Evolutionary conservation across 2,329 filamentous ascomycete species (phyloP).

Genomic region (Pyricularia pennisetigena): DNA sequence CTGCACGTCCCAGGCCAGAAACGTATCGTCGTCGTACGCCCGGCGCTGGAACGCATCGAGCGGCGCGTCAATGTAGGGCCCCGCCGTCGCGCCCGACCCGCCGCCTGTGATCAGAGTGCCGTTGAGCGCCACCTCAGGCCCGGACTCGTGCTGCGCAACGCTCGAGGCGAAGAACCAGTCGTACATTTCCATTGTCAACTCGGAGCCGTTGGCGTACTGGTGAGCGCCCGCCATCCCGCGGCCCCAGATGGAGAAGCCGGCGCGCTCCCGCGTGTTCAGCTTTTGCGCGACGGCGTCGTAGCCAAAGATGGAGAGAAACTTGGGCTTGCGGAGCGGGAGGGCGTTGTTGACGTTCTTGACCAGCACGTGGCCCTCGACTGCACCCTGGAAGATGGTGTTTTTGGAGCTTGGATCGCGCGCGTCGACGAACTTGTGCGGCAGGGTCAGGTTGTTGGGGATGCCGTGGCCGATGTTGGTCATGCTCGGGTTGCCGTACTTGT

Average conservation of each 20-base stretch:
- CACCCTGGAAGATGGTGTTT: constrained; percentile 36
- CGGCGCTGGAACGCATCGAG: constrained; percentile 25
- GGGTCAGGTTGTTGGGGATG: constrained; percentile 49
- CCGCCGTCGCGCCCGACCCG: constrained; percentile 36
- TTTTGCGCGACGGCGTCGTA: constrained; percentile 32
- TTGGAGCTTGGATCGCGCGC: constrained; percentile 38
- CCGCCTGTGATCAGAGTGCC: constrained; percentile 42
- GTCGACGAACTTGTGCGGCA: constrained; percentile 34
- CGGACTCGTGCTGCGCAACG: background rate
- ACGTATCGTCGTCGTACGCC: constrained; percentile 43
- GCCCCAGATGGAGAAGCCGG: constrained; percentile 60
- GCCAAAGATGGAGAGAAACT: constrained; percentile 48
- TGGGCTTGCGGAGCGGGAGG: constrained; percentile 52
- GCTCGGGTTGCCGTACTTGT: constrained; percentile 32
- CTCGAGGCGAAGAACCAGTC: constrained; percentile 3
- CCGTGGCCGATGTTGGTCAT: constrained; percentile 38
- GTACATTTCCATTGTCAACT: constrained; percentile 1
- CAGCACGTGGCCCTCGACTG: constrained; percentile 58
- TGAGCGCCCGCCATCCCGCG: constrained; percentile 52
- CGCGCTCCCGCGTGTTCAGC: constrained; percentile 52
- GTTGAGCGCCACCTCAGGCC: constrained; percentile 28
- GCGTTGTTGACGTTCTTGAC: constrained; percentile 60
- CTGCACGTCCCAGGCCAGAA: constrained; percentile 47
- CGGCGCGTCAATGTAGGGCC: constrained; percentile 28
- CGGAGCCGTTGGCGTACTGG: background rate